Evolutionary conservation across 257 asterid species (phyloP).

Genomic region (Buddleja alternifolia): DNA sequence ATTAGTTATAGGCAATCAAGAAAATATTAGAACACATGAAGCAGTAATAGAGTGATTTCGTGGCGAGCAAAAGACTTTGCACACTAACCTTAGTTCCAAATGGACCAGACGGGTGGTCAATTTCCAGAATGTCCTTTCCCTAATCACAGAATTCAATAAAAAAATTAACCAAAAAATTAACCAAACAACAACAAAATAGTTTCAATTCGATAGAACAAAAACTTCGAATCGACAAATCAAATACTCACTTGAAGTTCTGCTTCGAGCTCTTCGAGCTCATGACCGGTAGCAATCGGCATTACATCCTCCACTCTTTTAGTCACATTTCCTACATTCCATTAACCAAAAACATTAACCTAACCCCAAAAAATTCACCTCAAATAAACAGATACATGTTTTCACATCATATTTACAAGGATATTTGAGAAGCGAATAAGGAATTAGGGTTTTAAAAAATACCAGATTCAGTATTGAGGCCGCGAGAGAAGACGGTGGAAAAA

Average conservation of each 20-base stretch:
- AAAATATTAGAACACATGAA: neutral
- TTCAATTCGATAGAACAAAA: neutral
- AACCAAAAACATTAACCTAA: neutral
- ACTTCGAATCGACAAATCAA: neutral
- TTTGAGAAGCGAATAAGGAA: conserved; percentile 10
- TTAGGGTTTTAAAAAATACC: conserved; percentile 50
- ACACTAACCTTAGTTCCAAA: conserved; percentile 63
- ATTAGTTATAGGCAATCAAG: neutral
- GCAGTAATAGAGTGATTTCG: neutral
- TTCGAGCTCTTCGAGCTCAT: conserved; percentile 92
- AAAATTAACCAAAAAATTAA: conserved; percentile 1
- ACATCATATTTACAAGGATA: neutral
- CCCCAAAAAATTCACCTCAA: neutral
- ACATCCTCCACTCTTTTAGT: conserved; percentile 75
- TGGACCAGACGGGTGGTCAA: conserved; percentile 54
- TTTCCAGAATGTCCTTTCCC: conserved; percentile 64
- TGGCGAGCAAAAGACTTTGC: neutral
- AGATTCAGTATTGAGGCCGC: conserved; percentile 58
- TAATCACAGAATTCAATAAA: conserved; percentile 26
- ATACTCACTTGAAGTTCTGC: conserved; percentile 79
- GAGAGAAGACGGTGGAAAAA: conserved; percentile 43
- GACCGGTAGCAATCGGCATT: conserved; percentile 98
- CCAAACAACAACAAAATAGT: no score
- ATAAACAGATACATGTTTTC: neutral
- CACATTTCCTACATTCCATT: conserved; percentile 43